A percentile compares a stretch with the other conserved stretches of the same genome.
phyloP scores from a whole-genome alignment of 306 rosid species.

The Vigna radiata region DNA sequence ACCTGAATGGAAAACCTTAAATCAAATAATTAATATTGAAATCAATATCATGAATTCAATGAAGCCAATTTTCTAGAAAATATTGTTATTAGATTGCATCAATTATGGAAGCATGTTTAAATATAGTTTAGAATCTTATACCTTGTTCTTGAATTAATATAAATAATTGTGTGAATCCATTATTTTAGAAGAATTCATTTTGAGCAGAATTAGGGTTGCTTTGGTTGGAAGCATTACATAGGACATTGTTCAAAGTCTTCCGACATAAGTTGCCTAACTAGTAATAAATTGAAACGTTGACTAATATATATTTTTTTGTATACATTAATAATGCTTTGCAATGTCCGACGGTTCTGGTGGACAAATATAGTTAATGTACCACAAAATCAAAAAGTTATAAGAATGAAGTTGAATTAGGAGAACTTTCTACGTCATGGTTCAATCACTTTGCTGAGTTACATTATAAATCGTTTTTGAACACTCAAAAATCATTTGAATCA shows the following conservation, averaged over 20 bases:
- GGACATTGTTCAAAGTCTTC: not conserved
- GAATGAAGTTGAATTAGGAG: not conserved
- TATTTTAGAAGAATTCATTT: not conserved
- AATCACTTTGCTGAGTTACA: not conserved
- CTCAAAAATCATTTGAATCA: not conserved
- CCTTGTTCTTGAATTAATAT: no score
- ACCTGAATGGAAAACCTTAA: no score
- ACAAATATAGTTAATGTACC: not conserved
- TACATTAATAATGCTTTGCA: not conserved
- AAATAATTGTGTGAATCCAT: no score
- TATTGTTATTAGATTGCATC: no score
- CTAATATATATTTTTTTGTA: not conserved
- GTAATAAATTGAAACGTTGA: conserved; percentile 10
- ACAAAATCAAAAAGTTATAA: not conserved
- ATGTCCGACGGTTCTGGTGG: not conserved
- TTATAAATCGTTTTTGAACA: not conserved
- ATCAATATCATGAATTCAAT: no score
- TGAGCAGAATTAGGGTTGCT: not conserved
- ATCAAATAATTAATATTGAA: no score
- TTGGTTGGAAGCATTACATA: not conserved
- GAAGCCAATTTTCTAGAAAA: no score
- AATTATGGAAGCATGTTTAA: no score
- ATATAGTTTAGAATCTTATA: no score
- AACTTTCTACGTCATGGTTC: not conserved
- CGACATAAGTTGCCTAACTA: conserved; percentile 24